Evolutionary conservation across 768 basidiomycete species (phyloP).

Genomic region (Lentinula detonsa): DNA sequence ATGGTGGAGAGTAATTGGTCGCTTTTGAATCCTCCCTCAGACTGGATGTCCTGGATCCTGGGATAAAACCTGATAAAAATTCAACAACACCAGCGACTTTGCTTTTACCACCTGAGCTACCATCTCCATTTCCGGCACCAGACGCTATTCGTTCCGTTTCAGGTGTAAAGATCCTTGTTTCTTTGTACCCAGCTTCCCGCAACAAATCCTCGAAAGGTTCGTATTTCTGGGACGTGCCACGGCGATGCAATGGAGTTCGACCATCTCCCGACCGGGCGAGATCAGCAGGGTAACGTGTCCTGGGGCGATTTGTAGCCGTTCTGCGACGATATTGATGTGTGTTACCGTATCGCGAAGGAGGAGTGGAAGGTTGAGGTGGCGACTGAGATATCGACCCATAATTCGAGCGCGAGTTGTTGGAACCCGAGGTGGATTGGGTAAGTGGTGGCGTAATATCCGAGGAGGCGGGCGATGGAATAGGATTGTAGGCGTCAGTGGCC

Average conservation of each 20-base stretch:
- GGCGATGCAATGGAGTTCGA: conserved; percentile 68
- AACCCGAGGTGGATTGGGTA: conserved; percentile 24
- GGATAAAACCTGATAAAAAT: conserved; percentile 60
- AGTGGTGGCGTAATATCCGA: conserved; percentile 31
- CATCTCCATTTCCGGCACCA: conserved; percentile 16
- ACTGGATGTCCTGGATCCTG: conserved; percentile 19
- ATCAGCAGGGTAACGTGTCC: conserved; percentile 47
- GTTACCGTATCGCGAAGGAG: conserved; percentile 17
- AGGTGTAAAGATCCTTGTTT: conserved; percentile 85
- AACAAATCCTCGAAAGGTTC: conserved; percentile 84
- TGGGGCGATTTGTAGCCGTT: conserved; percentile 22
- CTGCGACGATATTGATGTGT: conserved; percentile 12
- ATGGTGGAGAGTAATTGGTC: conserved; percentile 11
- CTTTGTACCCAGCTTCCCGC: conserved; percentile 86
- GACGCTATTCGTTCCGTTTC: conserved; percentile 53
- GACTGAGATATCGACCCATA: conserved; percentile 23
- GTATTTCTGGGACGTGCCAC: conserved; percentile 76
- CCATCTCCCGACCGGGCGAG: conserved; percentile 27
- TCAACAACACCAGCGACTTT: conserved; percentile 55
- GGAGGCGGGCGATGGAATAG: conserved; percentile 14
- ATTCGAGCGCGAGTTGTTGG: conserved; percentile 20
- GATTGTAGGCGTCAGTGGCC: not conserved
- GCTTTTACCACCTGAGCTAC: conserved; percentile 24
- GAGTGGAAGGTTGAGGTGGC: conserved; percentile 35
- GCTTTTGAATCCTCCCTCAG: not conserved